phyloP scores from a whole-genome alignment of 2,329 filamentous ascomycete genomes.

The Chaetomiaceae sp. region DNA sequence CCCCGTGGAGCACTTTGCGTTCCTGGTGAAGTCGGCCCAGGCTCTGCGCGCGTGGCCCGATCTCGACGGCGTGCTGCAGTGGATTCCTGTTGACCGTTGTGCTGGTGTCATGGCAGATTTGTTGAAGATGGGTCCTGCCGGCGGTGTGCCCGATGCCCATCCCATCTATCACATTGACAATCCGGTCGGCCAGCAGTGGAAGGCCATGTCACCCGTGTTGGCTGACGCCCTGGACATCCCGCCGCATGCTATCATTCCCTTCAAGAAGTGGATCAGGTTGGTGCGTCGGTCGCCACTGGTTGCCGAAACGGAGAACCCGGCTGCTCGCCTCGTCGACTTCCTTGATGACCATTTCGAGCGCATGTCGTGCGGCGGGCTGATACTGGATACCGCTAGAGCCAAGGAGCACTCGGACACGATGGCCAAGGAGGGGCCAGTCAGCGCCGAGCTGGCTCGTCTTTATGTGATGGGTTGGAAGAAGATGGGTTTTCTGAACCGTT shows the following conservation, averaged over 20 bases:
- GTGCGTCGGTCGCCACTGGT: not conserved
- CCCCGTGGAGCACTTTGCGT: constrained; percentile 46
- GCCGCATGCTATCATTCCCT: not conserved
- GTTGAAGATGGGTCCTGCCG: constrained; percentile 27
- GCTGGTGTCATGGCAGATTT: constrained; percentile 31
- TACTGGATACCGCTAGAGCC: not conserved
- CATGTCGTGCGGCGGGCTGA: constrained; percentile 1
- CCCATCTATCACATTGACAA: constrained; percentile 32
- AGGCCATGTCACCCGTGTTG: not conserved
- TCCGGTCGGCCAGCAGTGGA: constrained; percentile 30
- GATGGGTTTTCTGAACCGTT: constrained; percentile 2
- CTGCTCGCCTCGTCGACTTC: constrained; percentile 1
- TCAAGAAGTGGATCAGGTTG: not conserved
- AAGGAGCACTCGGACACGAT: constrained; percentile 1
- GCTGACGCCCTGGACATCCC: not conserved
- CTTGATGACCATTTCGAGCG: constrained; percentile 1
- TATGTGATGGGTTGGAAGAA: constrained; percentile 2
- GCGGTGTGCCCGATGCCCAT: constrained; percentile 4
- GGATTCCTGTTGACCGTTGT: constrained; percentile 39
- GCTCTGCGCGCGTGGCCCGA: constrained; percentile 40
- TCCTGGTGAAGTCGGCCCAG: constrained; percentile 48
- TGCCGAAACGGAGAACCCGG: constrained; percentile 2
- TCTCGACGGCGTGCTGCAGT: constrained; percentile 38
- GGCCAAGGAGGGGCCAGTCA: not conserved
- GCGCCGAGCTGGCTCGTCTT: not conserved